phyloP scores from a whole-genome alignment of 1,139 yeast genomes.

The Spathaspora sp. region DNA sequence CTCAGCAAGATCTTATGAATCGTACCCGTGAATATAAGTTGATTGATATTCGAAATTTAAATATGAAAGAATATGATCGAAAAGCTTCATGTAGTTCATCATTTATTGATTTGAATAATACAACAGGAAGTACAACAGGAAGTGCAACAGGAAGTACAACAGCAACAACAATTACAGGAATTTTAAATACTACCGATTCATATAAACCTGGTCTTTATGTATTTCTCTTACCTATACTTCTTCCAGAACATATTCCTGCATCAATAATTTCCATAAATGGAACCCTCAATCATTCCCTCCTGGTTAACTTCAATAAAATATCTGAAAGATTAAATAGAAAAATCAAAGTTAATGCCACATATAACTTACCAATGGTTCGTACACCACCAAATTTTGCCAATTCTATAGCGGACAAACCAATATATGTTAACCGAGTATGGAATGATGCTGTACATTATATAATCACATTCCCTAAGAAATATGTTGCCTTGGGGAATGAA shows the following conservation, averaged over 20 bases:
- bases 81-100: constrained; percentile 5
- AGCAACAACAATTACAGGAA: constrained; percentile 2
- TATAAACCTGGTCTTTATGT: constrained; percentile 78
- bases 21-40: constrained; percentile 39
- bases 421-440: constrained; percentile 82
- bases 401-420: constrained; percentile 75
- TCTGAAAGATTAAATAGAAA: constrained; percentile 40
- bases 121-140: too few relatives aligned
- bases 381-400: constrained; percentile 80
- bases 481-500: constrained; percentile 67
- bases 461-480: constrained; percentile 73
- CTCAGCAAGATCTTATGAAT: constrained; percentile 35
- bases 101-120: background rate
- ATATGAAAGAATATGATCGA: constrained; percentile 7
- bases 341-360: constrained; percentile 27
- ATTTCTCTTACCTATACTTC: constrained; percentile 67
- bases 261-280: constrained; percentile 60
- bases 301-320: constrained; percentile 29
- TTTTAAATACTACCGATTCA: constrained; percentile 13
- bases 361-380: constrained; percentile 58
- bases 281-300: constrained; percentile 36
- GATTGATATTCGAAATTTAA: constrained; percentile 20
- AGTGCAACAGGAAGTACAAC: background rate
- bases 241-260: constrained; percentile 75
- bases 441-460: constrained; percentile 76